Base-by-base conservation (phyloP, 1,284 basidiomycete genomes). In the Microstroma glucosiphilum region DNA sequence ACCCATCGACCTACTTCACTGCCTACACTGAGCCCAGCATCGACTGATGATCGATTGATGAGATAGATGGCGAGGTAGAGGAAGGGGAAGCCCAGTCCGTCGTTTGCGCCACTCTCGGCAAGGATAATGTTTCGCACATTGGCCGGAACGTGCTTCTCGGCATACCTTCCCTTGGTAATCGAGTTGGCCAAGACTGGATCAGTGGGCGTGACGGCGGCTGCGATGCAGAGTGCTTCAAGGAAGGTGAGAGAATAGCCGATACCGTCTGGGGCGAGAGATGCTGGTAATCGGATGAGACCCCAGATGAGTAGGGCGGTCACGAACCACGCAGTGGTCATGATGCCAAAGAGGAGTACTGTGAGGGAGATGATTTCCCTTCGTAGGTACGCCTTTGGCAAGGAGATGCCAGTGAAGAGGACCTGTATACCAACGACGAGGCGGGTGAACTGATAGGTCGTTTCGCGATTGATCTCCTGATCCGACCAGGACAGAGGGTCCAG, bases 281-380 rank as follows among this genome's bases (percentile, higher is more conserved):
- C 51, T 15, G 51, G 51, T 4, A 26, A 8, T 8, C 19, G 77
- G 25, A 82, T 70, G 21, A 82, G 60, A 1, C 69, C 77, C 67
- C 73, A 76, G 54, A 82, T 69, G 49, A 82, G 69, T 4, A 78
- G 64, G 0, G 76, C 80, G 0, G 75, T 73, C 15, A 77, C 66
- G 58, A 82, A 79, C 81, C 81, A 82, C 19, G 77, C 79, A 11
- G 69, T 75, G 1, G 79, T 81, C 81, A 82, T 82, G 62, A 82
- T 72, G 1, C 73, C 69, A 8, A 77, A 58, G 8, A 82, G 71
- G 42, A 82, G 67, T 8, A 80, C 72, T 42, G 57, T 54, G 40
- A 82, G 70, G 8, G 78, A 80, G 30, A 70, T 55, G 60, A 66
- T 73, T 25, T 79, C 70, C 46, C 69, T 70, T 64, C 68, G 69